Conservation (phyloP, 768 basidiomycete genomes). For the Boletales sp. region DNA sequence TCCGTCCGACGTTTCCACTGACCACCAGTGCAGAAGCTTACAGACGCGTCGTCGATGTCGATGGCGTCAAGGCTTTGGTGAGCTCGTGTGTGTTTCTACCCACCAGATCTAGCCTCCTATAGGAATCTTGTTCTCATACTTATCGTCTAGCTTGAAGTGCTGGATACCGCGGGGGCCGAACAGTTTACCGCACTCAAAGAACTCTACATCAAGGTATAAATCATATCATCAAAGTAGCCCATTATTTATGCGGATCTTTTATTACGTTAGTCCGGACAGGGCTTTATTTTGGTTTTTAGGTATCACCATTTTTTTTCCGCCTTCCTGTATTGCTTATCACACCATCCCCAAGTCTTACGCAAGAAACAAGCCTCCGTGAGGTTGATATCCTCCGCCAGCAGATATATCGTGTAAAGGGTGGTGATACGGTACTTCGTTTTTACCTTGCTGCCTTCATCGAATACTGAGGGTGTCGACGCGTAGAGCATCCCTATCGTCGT, state of each 20-base stretch:
- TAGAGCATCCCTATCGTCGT: slow-evolving; percentile 77
- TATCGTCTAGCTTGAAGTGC: slow-evolving; percentile 60
- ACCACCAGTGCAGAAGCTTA: slow-evolving; percentile 57
- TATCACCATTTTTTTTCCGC: slow-evolving; percentile 15
- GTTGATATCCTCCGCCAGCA: slow-evolving; percentile 78
- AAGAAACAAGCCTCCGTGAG: slow-evolving; percentile 78
- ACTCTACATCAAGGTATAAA: slow-evolving; percentile 69
- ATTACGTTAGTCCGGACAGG: slow-evolving; percentile 53
- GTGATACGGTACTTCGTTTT: slow-evolving; percentile 46
- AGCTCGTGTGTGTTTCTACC: slow-evolving; percentile 22
- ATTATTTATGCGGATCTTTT: neutral
- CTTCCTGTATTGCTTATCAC: neutral
- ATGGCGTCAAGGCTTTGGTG: slow-evolving; percentile 62
- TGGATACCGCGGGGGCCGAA: slow-evolving; percentile 85
- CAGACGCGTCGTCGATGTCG: slow-evolving; percentile 59
- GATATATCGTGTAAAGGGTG: slow-evolving; percentile 76
- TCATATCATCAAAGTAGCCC: neutral
- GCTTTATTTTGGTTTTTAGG: slow-evolving; percentile 85
- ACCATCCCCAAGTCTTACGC: slow-evolving; percentile 55
- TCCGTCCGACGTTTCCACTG: slow-evolving; percentile 2
- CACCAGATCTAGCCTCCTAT: slow-evolving; percentile 2
- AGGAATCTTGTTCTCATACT: slow-evolving; percentile 11
- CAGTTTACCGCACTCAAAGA: slow-evolving; percentile 81
- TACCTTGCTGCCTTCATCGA: neutral
- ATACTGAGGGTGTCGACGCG: slow-evolving; percentile 6